Percentiles rank a stretch among this genome's conserved stretches.
phyloP scores from a whole-genome alignment of 495 filamentous ascomycete species.

The Neurospora sp. region DNA sequence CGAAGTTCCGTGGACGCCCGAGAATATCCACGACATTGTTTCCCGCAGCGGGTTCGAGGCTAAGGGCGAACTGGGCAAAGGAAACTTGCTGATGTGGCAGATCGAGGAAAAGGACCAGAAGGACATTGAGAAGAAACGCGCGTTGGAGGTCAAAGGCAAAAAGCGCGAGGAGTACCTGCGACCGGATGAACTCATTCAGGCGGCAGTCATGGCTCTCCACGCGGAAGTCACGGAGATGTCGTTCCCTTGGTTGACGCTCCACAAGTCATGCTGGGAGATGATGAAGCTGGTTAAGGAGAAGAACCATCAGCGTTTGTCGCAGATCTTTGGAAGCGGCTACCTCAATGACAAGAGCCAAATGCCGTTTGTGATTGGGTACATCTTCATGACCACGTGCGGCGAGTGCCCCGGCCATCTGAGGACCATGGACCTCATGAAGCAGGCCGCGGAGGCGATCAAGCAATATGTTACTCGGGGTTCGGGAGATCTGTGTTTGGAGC shows the following conservation, averaged over 20 bases:
- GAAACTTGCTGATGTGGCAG: not conserved
- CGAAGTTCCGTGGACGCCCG: constrained; percentile 18
- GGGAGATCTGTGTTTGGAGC: not conserved
- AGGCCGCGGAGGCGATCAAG: not conserved
- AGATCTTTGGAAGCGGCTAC: constrained; percentile 23
- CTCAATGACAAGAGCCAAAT: constrained; percentile 28
- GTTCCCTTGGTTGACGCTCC: constrained; percentile 29
- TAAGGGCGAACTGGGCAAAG: not conserved
- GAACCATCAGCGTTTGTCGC: constrained; percentile 17
- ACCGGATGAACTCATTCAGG: constrained; percentile 7
- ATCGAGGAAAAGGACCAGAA: not conserved
- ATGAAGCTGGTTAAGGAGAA: constrained; percentile 21
- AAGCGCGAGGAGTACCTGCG: constrained; percentile 1
- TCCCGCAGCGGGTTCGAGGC: constrained; percentile 13
- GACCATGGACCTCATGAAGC: not conserved
- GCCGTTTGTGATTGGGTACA: constrained; percentile 30
- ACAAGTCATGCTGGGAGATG: constrained; percentile 27
- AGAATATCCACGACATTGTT: constrained; percentile 18
- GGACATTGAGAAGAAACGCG: not conserved
- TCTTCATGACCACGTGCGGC: constrained; percentile 20
- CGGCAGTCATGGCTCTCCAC: constrained; percentile 12
- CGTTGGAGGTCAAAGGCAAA: not conserved
- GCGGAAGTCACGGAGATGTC: constrained; percentile 19
- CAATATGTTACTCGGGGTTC: not conserved
- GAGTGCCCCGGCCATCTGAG: not conserved